Evolutionary conservation across 768 basidiomycete species (phyloP), one percentile per base, ranked within the genome.

Genomic region (Kwoniella mangroviensis): DNA sequence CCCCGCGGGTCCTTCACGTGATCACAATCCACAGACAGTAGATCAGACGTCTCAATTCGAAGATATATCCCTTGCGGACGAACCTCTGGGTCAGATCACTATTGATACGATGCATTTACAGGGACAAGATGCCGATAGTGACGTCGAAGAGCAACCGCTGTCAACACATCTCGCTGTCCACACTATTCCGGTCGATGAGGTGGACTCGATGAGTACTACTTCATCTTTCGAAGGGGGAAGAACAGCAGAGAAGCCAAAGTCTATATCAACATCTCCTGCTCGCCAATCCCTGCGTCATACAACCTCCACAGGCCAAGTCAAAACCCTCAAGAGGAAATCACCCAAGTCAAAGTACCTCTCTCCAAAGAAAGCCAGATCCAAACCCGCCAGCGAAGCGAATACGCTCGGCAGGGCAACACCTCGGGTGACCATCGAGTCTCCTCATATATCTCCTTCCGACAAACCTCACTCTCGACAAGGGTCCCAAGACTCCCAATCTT

Each of bases 291-390:
- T 28, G 17, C 61, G 26, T 10, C 56, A 34, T 51, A 11, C 58
- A 11, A n/a, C 28, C 45, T 40, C 51, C 0, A 34, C 13, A 3
- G 26, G 13, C 22, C 19, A 63, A 40, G 51, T 19, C 2, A 51
- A 63, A 40, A n/a, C 24, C 7, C 51, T 52, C 19, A 26, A 51
- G 22, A 71, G 65, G n/a, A 64, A 42, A 19, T 40, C 64, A 19
- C 60, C 70, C 10, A 41, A 68, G n/a, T 65, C 67, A 11, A 72
- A 22, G 41, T 73, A 68, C 60, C 66, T 70, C 0, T 59, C 60
- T 15, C 74, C 73, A 19, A 52, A 28, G 34, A 22, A 45, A 49
- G 21, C 26, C n/a, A 22, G 41, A 21, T 43, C 22, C 55, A 19
- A 56, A 11, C 21, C 21, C 7, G 22, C 41, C 11, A 19, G 56